Evolutionary conservation across 768 basidiomycete genomes (phyloP), one percentile per base, ranked within the genome.

Genomic region (Auriscalpium orientale): DNA sequence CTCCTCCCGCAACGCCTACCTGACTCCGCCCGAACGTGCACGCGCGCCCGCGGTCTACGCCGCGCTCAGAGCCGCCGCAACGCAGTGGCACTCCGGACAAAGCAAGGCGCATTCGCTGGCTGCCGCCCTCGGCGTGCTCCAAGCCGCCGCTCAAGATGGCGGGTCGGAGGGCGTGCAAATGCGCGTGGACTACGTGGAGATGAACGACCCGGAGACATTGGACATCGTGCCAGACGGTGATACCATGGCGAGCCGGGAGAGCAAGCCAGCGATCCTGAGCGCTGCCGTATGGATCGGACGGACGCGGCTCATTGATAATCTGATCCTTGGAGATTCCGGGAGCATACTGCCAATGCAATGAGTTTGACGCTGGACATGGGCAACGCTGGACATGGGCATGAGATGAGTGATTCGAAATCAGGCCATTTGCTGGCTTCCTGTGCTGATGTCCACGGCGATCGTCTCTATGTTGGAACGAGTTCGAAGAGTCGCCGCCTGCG

Each of bases 301-400:
- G 66, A 98, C 94, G 43, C 79, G 95, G 61, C 68, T 99, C 62
- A 98, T 99, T 45, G 95, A 99, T 71, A 99, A 98, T 67, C 69
- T 97, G 51, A 73, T 97, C 45, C 69, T 97, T 1, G 92, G 84
- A 9, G 74, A 81, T 62, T 58, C 64, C 9, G 66, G 58, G 46
- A 67, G 60, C 20, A 71, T 79, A 53, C 53, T 80, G 50, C 47
- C 22, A 43, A 43, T 43, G 40, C 13, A 18, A 43, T 43, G 40
- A 43, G 7, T 13, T 18, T 43, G 2, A 7, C 40, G 40, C 22
- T 28, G 22, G 22, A n/a, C n/a, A n/a, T n/a, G n/a, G n/a, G n/a
- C n/a, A n/a, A n/a, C n/a, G n/a, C n/a, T n/a, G n/a, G 5, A 28
- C 22, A 28, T n/a, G 22, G 22, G 22, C 22, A 28, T 28, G 22